A percentile compares a stretch with the other conserved stretches of the same genome.
These are phyloP conservation scores for Cladosporium sp. DNA, from an alignment of 2,329 filamentous ascomycete genomes.

Conservation along the genomic window DNA sequence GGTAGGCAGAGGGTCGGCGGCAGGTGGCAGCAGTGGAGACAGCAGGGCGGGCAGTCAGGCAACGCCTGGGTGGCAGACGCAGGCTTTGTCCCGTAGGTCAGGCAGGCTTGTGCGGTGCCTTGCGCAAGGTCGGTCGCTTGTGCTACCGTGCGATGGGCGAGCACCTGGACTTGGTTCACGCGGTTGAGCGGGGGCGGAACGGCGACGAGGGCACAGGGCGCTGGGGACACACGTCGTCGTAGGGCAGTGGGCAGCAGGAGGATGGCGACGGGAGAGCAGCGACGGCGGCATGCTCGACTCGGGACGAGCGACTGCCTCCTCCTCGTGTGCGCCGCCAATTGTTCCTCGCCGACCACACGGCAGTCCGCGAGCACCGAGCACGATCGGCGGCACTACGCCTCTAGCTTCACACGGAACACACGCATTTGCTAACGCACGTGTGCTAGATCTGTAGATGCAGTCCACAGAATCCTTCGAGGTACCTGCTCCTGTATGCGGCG, in stretches of 20 bases:
- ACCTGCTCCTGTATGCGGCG: background rate
- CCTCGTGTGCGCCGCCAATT: no score
- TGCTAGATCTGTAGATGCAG: conserved; percentile 5
- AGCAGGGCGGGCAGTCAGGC: background rate
- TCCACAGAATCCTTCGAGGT: conserved; percentile 6
- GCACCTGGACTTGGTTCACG: conserved; percentile 1
- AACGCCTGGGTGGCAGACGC: background rate
- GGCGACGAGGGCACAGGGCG: background rate
- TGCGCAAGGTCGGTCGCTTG: background rate
- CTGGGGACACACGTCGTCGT: background rate
- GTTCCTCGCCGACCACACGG: background rate
- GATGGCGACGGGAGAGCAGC: background rate
- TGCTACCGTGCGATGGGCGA: background rate
- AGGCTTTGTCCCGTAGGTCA: conserved; percentile 3
- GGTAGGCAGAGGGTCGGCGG: background rate
- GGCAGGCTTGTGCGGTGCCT: conserved; percentile 1
- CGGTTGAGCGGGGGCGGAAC: background rate
- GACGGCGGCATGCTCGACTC: background rate
- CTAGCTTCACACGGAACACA: background rate
- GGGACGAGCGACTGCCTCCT: no score
- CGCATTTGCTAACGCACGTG: conserved; percentile 2
- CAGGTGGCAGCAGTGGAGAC: background rate
- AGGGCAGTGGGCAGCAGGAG: background rate
- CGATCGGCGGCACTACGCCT: conserved; percentile 1
- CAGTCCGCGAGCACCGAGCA: background rate